phyloP scores from a whole-genome alignment of 2,329 filamentous ascomycete species.

The Pseudogymnoascus sp. region DNA sequence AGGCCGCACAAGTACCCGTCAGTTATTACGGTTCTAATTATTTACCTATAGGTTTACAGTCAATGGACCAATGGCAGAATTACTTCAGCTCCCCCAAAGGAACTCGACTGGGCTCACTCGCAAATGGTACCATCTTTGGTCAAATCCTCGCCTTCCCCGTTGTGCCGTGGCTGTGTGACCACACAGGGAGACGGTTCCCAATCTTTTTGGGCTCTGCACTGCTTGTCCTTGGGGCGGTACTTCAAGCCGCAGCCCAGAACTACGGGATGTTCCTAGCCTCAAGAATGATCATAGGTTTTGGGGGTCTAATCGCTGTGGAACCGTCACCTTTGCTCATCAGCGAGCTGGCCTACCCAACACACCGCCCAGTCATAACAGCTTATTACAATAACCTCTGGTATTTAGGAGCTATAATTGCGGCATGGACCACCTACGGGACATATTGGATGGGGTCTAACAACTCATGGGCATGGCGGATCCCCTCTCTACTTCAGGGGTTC shows the following conservation, averaged over 20 bases:
- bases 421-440: constrained; percentile 26
- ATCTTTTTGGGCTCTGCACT: constrained; percentile 9
- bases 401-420: constrained; percentile 25
- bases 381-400: constrained; percentile 30
- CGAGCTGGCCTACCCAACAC: constrained; percentile 29
- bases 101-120: not conserved
- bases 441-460: constrained; percentile 16
- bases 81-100: not conserved
- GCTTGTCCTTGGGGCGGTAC: constrained; percentile 9
- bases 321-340: constrained; percentile 29
- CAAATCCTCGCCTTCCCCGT: constrained; percentile 10
- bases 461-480: constrained; percentile 20
- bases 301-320: constrained; percentile 25
- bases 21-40: not conserved
- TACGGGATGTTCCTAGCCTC: constrained; percentile 26
- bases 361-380: constrained; percentile 28
- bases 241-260: constrained; percentile 5
- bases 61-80: constrained; percentile 4
- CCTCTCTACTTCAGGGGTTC: constrained; percentile 18
- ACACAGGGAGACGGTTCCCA: constrained; percentile 9
- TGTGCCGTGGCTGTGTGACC: constrained; percentile 6
- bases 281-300: constrained; percentile 29
- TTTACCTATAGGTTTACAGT: not conserved
- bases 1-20: not conserved
- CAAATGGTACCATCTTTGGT: not conserved